Conservation (phyloP, 75 land plant genomes). For the Picea sitchensis region DNA sequence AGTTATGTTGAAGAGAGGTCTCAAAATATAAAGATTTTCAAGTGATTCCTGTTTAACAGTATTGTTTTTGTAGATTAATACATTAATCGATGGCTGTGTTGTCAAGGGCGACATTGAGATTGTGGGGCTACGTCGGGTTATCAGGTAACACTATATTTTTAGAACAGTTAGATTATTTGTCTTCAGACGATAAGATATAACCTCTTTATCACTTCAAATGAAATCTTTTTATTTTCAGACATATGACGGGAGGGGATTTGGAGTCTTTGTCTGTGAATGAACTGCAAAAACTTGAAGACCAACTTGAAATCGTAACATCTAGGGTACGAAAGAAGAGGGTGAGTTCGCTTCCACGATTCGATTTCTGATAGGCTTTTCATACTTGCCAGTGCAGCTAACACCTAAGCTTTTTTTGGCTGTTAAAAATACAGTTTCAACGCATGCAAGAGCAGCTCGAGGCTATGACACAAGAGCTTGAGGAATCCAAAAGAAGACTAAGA, state of each 20-base stretch:
- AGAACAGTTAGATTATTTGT: too few species aligned
- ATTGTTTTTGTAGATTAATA: too few species aligned
- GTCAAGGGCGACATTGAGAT: too few species aligned
- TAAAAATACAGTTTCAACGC: neutral
- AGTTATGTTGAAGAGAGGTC: too few species aligned
- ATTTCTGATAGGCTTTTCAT: neutral
- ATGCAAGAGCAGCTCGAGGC: neutral
- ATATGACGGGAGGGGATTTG: neutral
- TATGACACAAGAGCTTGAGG: neutral
- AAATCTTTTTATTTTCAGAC: neutral
- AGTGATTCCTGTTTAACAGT: too few species aligned
- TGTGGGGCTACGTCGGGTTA: too few species aligned
- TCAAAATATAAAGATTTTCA: too few species aligned
- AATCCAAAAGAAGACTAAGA: neutral
- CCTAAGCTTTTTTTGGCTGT: neutral
- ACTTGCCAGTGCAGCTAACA: neutral
- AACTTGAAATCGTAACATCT: neutral
- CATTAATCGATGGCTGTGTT: too few species aligned
- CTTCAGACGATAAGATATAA: too few species aligned
- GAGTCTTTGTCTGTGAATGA: neutral
- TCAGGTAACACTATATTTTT: too few species aligned
- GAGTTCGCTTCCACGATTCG: neutral
- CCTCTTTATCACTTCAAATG: too few species aligned
- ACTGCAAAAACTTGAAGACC: neutral
- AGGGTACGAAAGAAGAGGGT: conserved; percentile 5